Base-by-base conservation (phyloP, 768 basidiomycete species). In the Boletus insuetus region DNA sequence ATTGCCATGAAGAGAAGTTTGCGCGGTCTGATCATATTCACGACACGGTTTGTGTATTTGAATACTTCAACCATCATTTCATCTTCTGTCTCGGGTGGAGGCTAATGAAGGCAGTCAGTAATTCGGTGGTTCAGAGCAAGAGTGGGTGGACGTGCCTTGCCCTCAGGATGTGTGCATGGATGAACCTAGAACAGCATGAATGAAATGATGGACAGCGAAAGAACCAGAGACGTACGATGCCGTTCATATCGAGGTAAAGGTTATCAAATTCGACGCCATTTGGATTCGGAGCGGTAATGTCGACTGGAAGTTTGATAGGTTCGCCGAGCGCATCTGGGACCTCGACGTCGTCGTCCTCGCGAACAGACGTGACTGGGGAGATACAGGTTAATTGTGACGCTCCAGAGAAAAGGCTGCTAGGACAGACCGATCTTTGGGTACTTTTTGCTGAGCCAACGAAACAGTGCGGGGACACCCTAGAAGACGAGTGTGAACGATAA, bases 1-100 rank as follows among this genome's bases (percentile, higher is more conserved):
- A 99, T 96, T 46, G 97, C 97, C 93, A 99, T 98, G 77, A 98
- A 94, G 46, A 99, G 79, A 16, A 99, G 77, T 71, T 92, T 98
- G 53, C 97, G 83, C 0, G 97, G 97, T 58, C 97, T 80, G 51
- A 97, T 73, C 96, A 98, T 98, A 70, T 94, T 93, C 24, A 99
- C 94, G 24, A 99, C 89, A 41, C 97, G 83, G 67, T 98, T 94
- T 0, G 97, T 99, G 75, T 99, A 99, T 49, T 81, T 84, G 77
- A 99, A 98, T 32, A 99, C 81, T 71, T 98, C 97, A 6, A 92
- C 67, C 97, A 99, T 99, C 97, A 99, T 99, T 48, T 97, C 94
- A 67, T 94, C 92, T 70, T 99, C 97, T 3, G 94, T 98, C 72
- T 97, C 93, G 0, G 97, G 97, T 6, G 97, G 86, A 35, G 96